phyloP scores from a whole-genome alignment of 140 eudicot species.

The Oenanthe javanica region DNA sequence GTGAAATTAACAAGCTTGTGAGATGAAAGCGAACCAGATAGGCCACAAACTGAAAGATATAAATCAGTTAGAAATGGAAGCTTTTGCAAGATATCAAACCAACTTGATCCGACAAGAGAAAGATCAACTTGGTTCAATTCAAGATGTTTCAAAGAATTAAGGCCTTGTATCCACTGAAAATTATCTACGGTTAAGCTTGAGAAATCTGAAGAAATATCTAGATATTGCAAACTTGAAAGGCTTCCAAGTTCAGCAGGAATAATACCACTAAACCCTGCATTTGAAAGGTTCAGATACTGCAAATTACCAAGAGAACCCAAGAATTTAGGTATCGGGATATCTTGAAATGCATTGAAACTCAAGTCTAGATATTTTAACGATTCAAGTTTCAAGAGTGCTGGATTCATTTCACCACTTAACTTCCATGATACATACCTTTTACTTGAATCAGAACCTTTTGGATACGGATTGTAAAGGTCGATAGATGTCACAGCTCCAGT shows the following conservation, averaged over 20 bases:
- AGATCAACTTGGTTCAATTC: conserved; percentile 30
- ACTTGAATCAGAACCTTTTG: conserved; percentile 6
- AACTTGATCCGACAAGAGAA: conserved; percentile 14
- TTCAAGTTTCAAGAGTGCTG: conserved; percentile 32
- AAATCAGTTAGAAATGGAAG: conserved; percentile 3
- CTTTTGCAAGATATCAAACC: conserved; percentile 3
- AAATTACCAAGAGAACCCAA: conserved; percentile 32
- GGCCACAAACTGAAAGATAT: neutral
- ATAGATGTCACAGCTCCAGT: conserved; percentile 27
- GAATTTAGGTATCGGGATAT: conserved; percentile 33
- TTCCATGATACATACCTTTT: conserved; percentile 16
- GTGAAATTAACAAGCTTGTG: conserved; percentile 18
- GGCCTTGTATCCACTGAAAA: conserved; percentile 32
- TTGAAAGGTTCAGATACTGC: conserved; percentile 37
- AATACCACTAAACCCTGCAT: conserved; percentile 35
- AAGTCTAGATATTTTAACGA: conserved; percentile 33
- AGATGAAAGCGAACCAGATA: conserved; percentile 8
- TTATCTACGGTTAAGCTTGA: conserved; percentile 7
- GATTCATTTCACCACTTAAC: conserved; percentile 47
- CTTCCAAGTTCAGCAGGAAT: conserved; percentile 33
- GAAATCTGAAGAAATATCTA: conserved; percentile 33
- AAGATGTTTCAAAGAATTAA: conserved; percentile 30
- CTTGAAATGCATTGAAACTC: conserved; percentile 35
- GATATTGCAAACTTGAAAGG: conserved; percentile 34
- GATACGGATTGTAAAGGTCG: conserved; percentile 31